A percentile compares a stretch with the other conserved stretches of the same genome.
Conservation (phyloP, 306 rosid species). For the Dryas alaskensis region DNA sequence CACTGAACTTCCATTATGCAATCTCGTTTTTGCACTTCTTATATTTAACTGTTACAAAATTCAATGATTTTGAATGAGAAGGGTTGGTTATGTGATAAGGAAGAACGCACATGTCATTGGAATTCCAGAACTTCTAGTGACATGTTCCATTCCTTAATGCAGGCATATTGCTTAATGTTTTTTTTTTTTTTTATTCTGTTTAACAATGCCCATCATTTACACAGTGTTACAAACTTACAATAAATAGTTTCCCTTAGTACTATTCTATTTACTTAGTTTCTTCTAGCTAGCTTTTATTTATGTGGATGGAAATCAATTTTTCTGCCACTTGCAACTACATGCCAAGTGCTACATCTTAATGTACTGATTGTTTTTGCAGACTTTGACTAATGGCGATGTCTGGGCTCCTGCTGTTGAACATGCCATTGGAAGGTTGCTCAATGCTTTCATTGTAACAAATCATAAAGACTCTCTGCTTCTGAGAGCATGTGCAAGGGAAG, state of each 20-base stretch:
- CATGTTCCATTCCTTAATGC: neutral
- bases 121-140: neutral
- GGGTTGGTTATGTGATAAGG: neutral
- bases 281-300: neutral
- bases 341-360: neutral
- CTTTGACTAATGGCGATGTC: conserved; percentile 56
- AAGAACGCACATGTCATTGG: neutral
- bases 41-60: neutral
- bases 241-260: no score
- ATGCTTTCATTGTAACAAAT: conserved; percentile 85
- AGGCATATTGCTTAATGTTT: no score
- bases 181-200: neutral
- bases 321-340: neutral
- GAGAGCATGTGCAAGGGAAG: conserved; percentile 77
- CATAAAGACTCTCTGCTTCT: conserved; percentile 76
- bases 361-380: conserved; percentile 44
- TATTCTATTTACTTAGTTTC: neutral
- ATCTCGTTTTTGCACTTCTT: neutral
- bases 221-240: neutral
- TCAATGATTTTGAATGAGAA: neutral
- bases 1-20: neutral
- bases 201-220: neutral
- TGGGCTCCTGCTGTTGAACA: conserved; percentile 81
- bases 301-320: neutral
- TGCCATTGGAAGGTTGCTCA: conserved; percentile 84